phyloP scores from a whole-genome alignment of 2,329 filamentous ascomycete genomes.

The Diaporthe sp. region DNA sequence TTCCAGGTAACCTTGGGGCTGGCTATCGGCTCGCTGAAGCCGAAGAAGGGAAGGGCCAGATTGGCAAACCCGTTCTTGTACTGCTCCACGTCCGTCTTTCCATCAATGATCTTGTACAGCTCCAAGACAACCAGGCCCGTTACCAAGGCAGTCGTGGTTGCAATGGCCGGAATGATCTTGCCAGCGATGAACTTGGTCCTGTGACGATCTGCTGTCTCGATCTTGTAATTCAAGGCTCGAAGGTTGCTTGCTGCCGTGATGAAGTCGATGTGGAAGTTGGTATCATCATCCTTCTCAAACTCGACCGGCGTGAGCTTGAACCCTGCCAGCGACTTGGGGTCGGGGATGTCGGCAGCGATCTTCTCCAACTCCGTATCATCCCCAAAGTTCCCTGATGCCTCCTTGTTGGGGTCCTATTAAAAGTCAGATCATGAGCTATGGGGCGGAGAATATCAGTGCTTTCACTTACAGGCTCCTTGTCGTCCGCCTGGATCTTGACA shows the following conservation, averaged over 20 bases:
- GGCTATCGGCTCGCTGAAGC: constrained; percentile 96
- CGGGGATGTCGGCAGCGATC: constrained; percentile 80
- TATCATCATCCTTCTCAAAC: constrained; percentile 98
- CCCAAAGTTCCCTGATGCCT: constrained; percentile 68
- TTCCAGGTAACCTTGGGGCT: constrained; percentile 94
- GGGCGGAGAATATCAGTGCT: background rate
- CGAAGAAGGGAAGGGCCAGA: constrained; percentile 95
- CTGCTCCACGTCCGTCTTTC: constrained; percentile 96
- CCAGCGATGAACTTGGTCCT: constrained; percentile 99
- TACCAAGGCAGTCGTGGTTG: constrained; percentile 95
- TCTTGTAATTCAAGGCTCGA: constrained; percentile 98
- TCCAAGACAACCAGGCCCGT: constrained; percentile 94
- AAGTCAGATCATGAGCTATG: constrained; percentile 18
- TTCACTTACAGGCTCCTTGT: constrained; percentile 83
- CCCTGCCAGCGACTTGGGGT: constrained; percentile 84
- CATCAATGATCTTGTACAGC: constrained; percentile 96
- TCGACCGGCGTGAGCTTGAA: constrained; percentile 94
- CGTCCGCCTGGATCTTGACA: constrained; percentile 97
- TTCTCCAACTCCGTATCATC: constrained; percentile 83
- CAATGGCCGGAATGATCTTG: constrained; percentile 99
- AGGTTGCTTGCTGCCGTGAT: constrained; percentile 98
- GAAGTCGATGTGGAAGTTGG: constrained; percentile 98
- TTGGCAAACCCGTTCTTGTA: constrained; percentile 99
- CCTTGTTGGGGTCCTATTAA: constrained; percentile 82
- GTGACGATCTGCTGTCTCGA: constrained; percentile 90